Conservation (phyloP, 1,139 yeast genomes). For the Suhomyces taliae region DNA sequence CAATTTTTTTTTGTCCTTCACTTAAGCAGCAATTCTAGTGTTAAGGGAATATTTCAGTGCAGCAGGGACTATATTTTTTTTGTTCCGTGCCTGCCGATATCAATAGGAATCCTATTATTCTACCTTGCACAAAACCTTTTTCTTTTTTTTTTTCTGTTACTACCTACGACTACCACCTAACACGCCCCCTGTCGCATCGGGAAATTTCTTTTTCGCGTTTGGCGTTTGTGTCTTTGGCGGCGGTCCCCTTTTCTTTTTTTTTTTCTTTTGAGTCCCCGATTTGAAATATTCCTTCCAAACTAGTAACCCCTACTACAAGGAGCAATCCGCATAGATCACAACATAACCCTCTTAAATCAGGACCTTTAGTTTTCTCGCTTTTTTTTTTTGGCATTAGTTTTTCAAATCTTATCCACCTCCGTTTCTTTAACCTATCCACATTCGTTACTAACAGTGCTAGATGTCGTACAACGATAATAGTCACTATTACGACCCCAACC, state of each 20-base stretch:
- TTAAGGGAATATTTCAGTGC: no score
- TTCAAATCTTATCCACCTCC: slow-evolving; percentile 4
- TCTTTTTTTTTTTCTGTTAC: no score
- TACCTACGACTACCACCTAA: not conserved
- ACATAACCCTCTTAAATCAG: slow-evolving; percentile 9
- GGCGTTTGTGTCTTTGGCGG: slow-evolving; percentile 1
- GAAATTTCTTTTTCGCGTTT: slow-evolving; percentile 10
- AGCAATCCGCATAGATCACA: slow-evolving; percentile 9
- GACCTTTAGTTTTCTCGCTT: slow-evolving; percentile 9
- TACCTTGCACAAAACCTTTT: no score
- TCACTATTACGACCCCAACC: slow-evolving; percentile 50
- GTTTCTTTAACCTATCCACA: slow-evolving; percentile 7
- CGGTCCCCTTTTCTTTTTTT: slow-evolving; percentile 7
- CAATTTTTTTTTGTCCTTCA: no score
- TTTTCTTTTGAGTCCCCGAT: slow-evolving; percentile 1
- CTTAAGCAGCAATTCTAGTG: no score
- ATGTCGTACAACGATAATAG: slow-evolving; percentile 56
- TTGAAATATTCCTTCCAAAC: slow-evolving; percentile 9
- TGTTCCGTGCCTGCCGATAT: slow-evolving; percentile 5
- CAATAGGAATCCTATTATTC: not conserved
- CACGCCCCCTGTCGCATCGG: slow-evolving; percentile 7
- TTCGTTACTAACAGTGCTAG: slow-evolving; percentile 18
- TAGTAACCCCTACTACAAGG: slow-evolving; percentile 9
- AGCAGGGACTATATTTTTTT: not conserved
- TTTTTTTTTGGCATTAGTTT: slow-evolving; percentile 4